Base-by-base conservation (phyloP, 306 rosid species). In the Cyamopsis tetragonoloba region DNA sequence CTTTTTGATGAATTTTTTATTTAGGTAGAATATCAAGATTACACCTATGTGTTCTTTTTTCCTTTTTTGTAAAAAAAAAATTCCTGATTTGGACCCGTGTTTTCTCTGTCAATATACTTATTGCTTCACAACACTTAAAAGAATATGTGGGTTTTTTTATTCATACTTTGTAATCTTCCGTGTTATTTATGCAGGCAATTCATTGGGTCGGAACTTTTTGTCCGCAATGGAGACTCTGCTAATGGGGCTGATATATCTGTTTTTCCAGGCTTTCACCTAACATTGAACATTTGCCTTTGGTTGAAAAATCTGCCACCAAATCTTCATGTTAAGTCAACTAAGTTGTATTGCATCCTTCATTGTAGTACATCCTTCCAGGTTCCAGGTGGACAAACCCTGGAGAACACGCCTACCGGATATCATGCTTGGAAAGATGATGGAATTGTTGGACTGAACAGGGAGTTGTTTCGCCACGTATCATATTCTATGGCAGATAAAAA, bases 231-330 rank as follows among this genome's bases (percentile, higher is more conserved):
- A 1, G 77, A 66, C 55, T 42, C 70, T 0, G 68, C 50, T 23
- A 79, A 30, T 47, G 70, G 53, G 30, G 76, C 71, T 39, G 74
- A n/a, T 15, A 68, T 87, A 19, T 70, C 65, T 22, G 56, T 78
- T 31, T 62, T 13, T 0, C 49, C 27, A 4, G 91, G 96, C 75
- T 58, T 47, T 73, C 72, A 14, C 48, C 82, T 86, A 37, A 80
- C 89, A 84, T 61, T 83, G 51, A 73, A 81, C 75, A 66, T 85
- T 8, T 87, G 88, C 62, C 82, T 87, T 73, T 89, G 87, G 59
- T 58, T 87, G 57, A 81, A 72, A 70, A 83, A 87, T 53, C 38
- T 71, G 34, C 44, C 80, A 0, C 28, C 80, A 7, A 56, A 80
- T 43, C 63, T 63, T 43, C 49, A 26, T 42, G 74, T 70, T 62